Evolutionary conservation across 768 basidiomycete genomes (phyloP), one percentile per base, ranked within the genome.

Genomic region (Pisolithus albus): DNA sequence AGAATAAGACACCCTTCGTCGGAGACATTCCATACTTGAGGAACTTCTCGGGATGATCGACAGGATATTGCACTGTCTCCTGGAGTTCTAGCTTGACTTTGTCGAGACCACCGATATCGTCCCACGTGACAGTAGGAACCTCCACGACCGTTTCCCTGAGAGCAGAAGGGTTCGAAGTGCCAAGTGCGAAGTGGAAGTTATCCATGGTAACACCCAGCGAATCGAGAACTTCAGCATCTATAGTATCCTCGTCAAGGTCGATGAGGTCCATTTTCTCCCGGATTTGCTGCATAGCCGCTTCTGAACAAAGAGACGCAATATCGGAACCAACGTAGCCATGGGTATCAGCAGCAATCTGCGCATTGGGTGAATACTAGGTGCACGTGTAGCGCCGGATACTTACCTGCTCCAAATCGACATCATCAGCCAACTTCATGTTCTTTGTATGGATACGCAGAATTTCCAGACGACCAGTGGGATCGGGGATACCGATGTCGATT

Each of bases 21-120:
- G 96, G 95, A 24, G 92, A 92, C 96, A 99, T 98, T 60, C 96
- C 96, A 64, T 99, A 99, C 77, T 99, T 99, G 86, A 99, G 79
- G 92, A 98, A 99, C 77, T 99, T 99, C 70, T 99, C 96, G 55
- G 96, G 96, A 67, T 98, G 96, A 72, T 99, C 96, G 70, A 98
- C 96, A 48, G 96, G 96, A 77, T 99, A 99, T 67, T 98, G 95
- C 1, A 99, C 95, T 10, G 96, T 99, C 75, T 99, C 96, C 68
- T 99, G 96, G 49, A 99, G 78, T 73, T 99, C 96, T 73, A 82
- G 83, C 76, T 99, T 98, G 87, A 99, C 96, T 72, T 98, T 98
- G 53, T 96, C 94, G 72, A 99, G 82, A 74, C 96, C 96, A 83
- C 96, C 96, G 65, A 99, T 84, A 61, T 99, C 96, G 83, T 93